These are phyloP conservation scores for Russula compacta DNA, from an alignment of 768 basidiomycete species.

Conservation along the genomic window DNA sequence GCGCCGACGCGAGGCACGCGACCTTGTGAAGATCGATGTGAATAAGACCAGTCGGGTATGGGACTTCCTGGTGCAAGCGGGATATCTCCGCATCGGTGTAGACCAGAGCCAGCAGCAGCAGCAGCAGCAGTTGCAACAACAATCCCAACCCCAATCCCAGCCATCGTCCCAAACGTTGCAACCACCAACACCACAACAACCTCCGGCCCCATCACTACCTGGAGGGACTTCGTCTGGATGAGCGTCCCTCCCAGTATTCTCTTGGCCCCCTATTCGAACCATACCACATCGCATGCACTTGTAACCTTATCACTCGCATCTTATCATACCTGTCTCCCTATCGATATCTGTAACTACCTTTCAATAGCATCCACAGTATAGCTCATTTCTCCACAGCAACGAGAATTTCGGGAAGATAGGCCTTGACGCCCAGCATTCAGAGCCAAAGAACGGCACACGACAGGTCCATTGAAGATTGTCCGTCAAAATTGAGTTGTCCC, in stretches of 20 bases:
- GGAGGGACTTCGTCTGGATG: constrained; percentile 12
- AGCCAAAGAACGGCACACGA: background rate
- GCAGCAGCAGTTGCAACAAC: constrained; percentile 23
- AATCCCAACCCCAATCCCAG: background rate
- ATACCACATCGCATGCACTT: constrained; percentile 15
- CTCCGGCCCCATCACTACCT: constrained; percentile 1
- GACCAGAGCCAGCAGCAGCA: constrained; percentile 35
- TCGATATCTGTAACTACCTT: constrained; percentile 8
- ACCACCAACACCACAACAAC: constrained; percentile 7
- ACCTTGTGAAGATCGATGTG: constrained; percentile 87
- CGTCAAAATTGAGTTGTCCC: background rate
- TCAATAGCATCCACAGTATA: constrained; percentile 1
- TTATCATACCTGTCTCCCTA: constrained; percentile 11
- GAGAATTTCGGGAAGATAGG: background rate
- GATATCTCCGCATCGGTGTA: constrained; percentile 57
- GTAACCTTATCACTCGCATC: constrained; percentile 21
- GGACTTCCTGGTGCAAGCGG: constrained; percentile 86
- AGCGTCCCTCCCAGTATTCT: background rate
- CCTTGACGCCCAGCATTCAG: background rate
- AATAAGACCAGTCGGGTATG: constrained; percentile 89
- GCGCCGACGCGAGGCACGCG: constrained; percentile 78
- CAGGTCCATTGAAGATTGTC: background rate
- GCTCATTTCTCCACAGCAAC: background rate
- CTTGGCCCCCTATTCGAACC: background rate
- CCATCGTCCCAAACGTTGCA: background rate